phyloP scores from a whole-genome alignment of 140 eudicot genomes.

The Anethum foeniculum region DNA sequence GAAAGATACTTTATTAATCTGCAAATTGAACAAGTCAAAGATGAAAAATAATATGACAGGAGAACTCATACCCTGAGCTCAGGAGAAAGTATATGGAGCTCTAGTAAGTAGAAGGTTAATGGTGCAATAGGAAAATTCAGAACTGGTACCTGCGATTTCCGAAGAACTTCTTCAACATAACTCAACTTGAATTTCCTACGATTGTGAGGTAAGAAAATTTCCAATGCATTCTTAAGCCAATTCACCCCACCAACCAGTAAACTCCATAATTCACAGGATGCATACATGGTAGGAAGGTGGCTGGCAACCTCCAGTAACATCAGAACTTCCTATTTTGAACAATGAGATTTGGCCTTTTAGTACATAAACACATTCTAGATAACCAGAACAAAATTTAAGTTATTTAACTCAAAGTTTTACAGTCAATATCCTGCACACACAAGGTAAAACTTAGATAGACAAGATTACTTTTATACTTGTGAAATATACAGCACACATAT shows the following conservation, averaged over 20 bases:
- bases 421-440: background rate
- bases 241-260: slow-evolving; percentile 46
- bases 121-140: slow-evolving; percentile 3
- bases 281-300: slow-evolving; percentile 34
- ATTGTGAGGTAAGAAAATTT: slow-evolving; percentile 40
- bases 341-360: background rate
- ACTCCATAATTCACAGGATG: slow-evolving; percentile 33
- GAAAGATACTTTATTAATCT: slow-evolving; percentile 42
- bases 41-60: background rate
- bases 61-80: background rate
- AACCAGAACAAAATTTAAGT: background rate
- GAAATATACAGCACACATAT: background rate
- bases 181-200: slow-evolving; percentile 33
- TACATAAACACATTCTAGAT: background rate
- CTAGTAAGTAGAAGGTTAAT: background rate
- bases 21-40: slow-evolving; percentile 23
- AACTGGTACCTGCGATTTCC: slow-evolving; percentile 46
- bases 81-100: background rate
- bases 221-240: slow-evolving; percentile 68
- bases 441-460: background rate
- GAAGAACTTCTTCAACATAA: slow-evolving; percentile 58
- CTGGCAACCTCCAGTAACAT: slow-evolving; percentile 42
- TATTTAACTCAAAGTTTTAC: background rate
- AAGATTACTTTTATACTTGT: background rate
- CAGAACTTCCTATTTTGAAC: slow-evolving; percentile 52